These are phyloP conservation scores for Nitzschia sp. DNA, from an alignment of 108 stramenopile species.

Conservation along the genomic window DNA sequence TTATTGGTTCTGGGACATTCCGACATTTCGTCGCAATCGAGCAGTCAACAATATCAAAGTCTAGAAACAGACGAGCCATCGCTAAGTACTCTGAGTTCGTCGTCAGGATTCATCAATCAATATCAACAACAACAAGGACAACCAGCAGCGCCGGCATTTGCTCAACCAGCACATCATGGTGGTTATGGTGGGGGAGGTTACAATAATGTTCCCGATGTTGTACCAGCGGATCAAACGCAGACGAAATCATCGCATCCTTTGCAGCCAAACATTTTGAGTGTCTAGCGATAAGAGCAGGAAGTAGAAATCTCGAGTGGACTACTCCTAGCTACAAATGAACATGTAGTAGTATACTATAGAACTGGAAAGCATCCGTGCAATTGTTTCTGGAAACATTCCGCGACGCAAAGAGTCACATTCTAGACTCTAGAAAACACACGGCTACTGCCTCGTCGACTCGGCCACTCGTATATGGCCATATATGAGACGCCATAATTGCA, in stretches of 20 bases:
- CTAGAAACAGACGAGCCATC: constrained; percentile 9
- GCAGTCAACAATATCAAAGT: constrained; percentile 22
- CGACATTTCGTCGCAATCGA: constrained; percentile 20
- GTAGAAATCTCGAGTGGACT: no score
- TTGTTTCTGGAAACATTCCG: no score
- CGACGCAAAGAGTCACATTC: no score
- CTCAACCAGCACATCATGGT: constrained; percentile 8
- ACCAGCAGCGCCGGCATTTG: constrained; percentile 3
- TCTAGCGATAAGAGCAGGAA: neutral
- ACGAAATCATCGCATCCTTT: neutral
- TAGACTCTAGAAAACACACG: no score
- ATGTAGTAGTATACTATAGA: no score
- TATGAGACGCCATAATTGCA: no score
- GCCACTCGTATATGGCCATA: no score
- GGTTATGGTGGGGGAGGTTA: neutral
- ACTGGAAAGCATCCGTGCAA: no score
- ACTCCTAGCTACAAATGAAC: no score
- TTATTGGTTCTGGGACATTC: constrained; percentile 23
- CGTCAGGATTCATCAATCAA: neutral
- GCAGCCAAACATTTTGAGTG: neutral
- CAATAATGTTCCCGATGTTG: neutral
- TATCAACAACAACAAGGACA: constrained; percentile 10
- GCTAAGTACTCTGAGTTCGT: neutral
- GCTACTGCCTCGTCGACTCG: no score
- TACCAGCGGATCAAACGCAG: neutral